Percentiles rank a stretch among this genome's conserved stretches.
Evolutionary conservation across 1,284 basidiomycete genomes (phyloP).

Genomic region (Porodaedalea pini): DNA sequence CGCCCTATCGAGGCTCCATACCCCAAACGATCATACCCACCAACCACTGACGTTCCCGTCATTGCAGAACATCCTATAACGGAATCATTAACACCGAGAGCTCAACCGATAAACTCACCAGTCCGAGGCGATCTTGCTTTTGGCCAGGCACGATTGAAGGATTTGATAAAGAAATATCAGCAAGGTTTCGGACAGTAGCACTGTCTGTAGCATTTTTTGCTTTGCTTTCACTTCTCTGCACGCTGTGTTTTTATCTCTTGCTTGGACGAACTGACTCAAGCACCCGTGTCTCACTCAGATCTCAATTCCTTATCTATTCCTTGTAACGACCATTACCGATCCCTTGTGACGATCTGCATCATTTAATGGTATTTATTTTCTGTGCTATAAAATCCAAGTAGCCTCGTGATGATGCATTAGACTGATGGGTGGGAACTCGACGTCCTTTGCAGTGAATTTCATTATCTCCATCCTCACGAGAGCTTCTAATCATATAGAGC

Average conservation of each 20-base stretch:
- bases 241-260: not conserved
- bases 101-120: conserved; percentile 24
- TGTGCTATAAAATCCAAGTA: too few species aligned
- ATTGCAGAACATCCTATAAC: conserved; percentile 18
- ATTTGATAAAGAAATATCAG: conserved; percentile 79
- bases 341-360: not conserved
- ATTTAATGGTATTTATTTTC: conserved; percentile 4
- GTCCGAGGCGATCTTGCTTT: conserved; percentile 50
- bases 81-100: not conserved
- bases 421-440: not conserved
- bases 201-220: not conserved
- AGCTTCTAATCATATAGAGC: not conserved
- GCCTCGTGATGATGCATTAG: not conserved
- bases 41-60: conserved; percentile 10
- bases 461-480: not conserved
- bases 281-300: not conserved
- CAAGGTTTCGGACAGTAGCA: conserved; percentile 19
- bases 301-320: conserved; percentile 3
- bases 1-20: conserved; percentile 35
- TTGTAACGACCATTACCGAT: not conserved
- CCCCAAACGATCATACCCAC: conserved; percentile 15
- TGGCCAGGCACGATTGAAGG: conserved; percentile 68
- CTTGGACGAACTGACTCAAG: not conserved
- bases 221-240: not conserved
- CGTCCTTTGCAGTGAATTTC: not conserved